Conservation (phyloP, 2,329 filamentous ascomycete genomes). For the Westerdykella sp. region DNA sequence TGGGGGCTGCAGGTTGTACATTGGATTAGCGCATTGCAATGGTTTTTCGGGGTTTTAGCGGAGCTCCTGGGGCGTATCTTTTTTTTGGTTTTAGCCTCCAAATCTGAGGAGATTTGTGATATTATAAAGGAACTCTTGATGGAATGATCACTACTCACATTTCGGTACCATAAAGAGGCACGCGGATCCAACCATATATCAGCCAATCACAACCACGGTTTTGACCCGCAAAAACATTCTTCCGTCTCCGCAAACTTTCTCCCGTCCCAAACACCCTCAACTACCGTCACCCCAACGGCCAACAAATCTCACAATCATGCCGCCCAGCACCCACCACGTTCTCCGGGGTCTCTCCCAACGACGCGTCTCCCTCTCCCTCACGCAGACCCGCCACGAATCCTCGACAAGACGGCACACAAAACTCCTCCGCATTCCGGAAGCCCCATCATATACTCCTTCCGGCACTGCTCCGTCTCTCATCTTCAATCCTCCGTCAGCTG, state of each 20-base stretch:
- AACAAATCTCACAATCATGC: conserved; percentile 9
- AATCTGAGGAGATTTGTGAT: too few species aligned
- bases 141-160: too few species aligned
- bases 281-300: conserved; percentile 5
- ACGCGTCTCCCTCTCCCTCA: conserved; percentile 16
- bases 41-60: too few species aligned
- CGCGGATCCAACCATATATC: not conserved
- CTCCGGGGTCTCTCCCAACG: conserved; percentile 44
- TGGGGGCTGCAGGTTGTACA: not conserved
- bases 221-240: conserved; percentile 18
- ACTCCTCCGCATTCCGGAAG: conserved; percentile 41
- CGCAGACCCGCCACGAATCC: conserved; percentile 39
- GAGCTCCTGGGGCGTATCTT: too few species aligned
- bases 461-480: conserved; percentile 34
- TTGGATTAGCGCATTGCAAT: not conserved
- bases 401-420: conserved; percentile 43
- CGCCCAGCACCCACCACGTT: conserved; percentile 61
- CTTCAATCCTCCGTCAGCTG: conserved; percentile 60
- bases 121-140: too few species aligned
- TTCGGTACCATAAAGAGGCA: too few species aligned
- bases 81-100: too few species aligned
- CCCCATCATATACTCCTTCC: conserved; percentile 37
- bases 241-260: conserved; percentile 17
- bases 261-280: conserved; percentile 3
- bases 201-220: not conserved